These are phyloP conservation scores for Camellia sinensis DNA, from an alignment of 148 eudicot species.

Conservation along the genomic window DNA sequence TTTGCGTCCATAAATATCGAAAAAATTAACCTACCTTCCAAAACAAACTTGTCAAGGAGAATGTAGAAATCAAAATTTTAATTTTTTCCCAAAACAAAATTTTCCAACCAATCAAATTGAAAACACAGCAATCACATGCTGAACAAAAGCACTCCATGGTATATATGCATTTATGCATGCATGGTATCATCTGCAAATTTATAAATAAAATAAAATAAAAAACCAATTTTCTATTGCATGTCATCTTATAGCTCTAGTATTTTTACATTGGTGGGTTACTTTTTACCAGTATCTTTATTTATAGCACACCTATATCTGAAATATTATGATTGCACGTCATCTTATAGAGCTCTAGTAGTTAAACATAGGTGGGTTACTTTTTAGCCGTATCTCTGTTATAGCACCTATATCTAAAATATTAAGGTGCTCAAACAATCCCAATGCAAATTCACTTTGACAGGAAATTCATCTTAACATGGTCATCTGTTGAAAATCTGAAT, in stretches of 20 bases:
- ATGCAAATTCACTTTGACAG: background rate
- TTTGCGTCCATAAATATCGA: slow-evolving; percentile 84
- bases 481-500: background rate
- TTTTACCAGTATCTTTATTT: background rate
- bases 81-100: background rate
- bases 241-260: background rate
- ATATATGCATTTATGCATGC: background rate
- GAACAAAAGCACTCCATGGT: background rate
- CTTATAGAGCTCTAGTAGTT: background rate
- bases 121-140: background rate
- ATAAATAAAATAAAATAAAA: background rate
- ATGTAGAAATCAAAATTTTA: background rate
- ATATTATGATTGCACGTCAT: no score
- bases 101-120: slow-evolving; percentile 13
- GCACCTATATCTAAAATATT: background rate
- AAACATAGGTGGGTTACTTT: background rate
- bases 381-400: background rate
- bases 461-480: background rate
- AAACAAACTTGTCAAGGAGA: slow-evolving; percentile 18
- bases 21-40: slow-evolving; percentile 68
- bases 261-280: no score
- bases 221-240: background rate
- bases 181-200: background rate
- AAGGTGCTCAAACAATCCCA: background rate
- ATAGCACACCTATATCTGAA: background rate